These are phyloP conservation scores for Melastoma candidum DNA, from an alignment of 441 rosid genomes.

Conservation along the genomic window DNA sequence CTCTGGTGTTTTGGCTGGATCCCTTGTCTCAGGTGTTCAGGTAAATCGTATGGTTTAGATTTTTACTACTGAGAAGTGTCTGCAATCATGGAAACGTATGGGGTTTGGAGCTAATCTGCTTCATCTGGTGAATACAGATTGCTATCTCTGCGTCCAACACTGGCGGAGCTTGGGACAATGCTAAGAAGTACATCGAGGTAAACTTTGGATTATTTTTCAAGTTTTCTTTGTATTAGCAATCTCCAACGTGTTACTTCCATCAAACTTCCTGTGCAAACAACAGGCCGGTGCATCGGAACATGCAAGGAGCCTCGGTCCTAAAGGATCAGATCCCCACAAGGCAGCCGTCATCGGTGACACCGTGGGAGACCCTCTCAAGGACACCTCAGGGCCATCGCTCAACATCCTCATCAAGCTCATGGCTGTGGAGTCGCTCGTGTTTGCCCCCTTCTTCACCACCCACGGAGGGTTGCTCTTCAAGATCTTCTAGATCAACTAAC, in stretches of 20 bases:
- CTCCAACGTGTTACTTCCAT: not conserved
- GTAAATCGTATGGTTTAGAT: slow-evolving; percentile 15
- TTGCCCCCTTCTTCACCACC: slow-evolving; percentile 77
- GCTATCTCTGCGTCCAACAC: slow-evolving; percentile 87
- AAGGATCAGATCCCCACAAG: slow-evolving; percentile 70
- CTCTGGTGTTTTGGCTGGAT: slow-evolving; percentile 62
- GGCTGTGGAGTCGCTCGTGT: slow-evolving; percentile 83
- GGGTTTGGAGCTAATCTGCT: not conserved
- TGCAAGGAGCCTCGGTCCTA: slow-evolving; percentile 69
- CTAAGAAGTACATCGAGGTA: slow-evolving; percentile 81
- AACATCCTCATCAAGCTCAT: slow-evolving; percentile 81
- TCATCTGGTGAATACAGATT: slow-evolving; percentile 22
- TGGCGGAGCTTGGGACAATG: slow-evolving; percentile 86
- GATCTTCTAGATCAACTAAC: slow-evolving; percentile 17
- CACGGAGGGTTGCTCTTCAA: slow-evolving; percentile 77
- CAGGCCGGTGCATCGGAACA: slow-evolving; percentile 85
- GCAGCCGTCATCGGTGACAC: slow-evolving; percentile 65
- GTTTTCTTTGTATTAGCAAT: not conserved
- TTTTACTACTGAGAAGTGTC: no score
- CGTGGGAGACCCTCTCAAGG: slow-evolving; percentile 72
- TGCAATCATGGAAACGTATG: no score
- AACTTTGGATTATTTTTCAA: not conserved
- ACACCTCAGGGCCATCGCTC: slow-evolving; percentile 75
- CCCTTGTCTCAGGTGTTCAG: slow-evolving; percentile 76
- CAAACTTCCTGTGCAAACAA: not conserved